A percentile compares a stretch with the other conserved stretches of the same genome.
Conservation (phyloP, 2,329 filamentous ascomycete genomes). For the Neofusicoccum laricinum region DNA sequence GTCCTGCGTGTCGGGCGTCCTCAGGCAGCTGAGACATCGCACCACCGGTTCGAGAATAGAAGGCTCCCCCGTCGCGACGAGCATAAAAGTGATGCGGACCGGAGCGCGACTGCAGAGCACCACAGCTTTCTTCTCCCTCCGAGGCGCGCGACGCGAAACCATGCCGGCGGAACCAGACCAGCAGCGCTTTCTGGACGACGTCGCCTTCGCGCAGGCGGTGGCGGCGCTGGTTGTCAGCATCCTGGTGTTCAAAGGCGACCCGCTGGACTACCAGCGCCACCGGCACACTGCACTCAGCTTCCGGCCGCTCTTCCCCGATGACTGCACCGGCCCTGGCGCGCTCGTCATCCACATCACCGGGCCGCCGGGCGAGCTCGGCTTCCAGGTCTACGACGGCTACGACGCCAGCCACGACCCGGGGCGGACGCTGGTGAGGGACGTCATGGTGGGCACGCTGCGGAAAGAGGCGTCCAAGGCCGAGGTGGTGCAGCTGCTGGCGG, state of each 20-base stretch:
- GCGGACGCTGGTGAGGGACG: neutral
- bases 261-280: constrained; percentile 10
- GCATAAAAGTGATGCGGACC: neutral
- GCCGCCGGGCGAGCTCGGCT: neutral
- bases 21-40: neutral
- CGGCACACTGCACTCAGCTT: constrained; percentile 14
- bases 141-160: neutral
- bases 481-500: neutral
- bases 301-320: neutral
- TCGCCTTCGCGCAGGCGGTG: neutral
- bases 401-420: neutral
- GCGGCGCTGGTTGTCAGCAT: neutral
- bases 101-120: neutral
- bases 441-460: constrained; percentile 7
- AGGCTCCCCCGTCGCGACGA: neutral
- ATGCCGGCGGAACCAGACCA: neutral
- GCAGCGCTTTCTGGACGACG: neutral
- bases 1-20: neutral
- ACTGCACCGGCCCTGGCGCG: neutral
- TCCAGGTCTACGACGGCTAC: constrained; percentile 8
- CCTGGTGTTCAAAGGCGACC: constrained; percentile 13
- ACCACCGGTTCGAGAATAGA: neutral
- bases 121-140: neutral
- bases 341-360: constrained; percentile 10
- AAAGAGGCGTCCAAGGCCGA: constrained; percentile 6